phyloP scores from a whole-genome alignment of 129 eudicot species.

The Helichrysum umbraculigerum region DNA sequence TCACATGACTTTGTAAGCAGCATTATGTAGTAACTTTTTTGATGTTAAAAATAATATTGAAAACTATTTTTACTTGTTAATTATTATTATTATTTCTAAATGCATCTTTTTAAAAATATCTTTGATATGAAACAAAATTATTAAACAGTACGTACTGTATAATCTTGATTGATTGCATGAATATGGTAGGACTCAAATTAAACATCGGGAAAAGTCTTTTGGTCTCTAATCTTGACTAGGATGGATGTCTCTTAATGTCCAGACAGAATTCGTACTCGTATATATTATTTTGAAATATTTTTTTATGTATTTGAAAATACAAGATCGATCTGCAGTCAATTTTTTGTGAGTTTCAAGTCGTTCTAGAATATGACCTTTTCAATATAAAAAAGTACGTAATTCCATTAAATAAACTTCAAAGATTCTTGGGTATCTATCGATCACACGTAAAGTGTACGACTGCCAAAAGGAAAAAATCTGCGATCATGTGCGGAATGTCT shows the following conservation, averaged over 20 bases:
- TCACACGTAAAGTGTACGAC: not conserved
- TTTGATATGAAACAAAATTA: too few species aligned
- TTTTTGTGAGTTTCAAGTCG: conserved; percentile 32
- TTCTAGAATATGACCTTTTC: not conserved
- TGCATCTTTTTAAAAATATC: too few species aligned
- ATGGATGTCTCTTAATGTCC: conserved; percentile 35
- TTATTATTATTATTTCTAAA: not conserved
- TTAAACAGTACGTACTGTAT: not conserved
- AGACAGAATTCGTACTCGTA: conserved; percentile 29
- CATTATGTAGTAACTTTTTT: too few species aligned
- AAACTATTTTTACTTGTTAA: not conserved
- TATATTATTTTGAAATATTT: not conserved
- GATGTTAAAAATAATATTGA: not conserved
- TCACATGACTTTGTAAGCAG: not conserved
- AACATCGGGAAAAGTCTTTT: conserved; percentile 26
- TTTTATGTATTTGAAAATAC: conserved; percentile 6
- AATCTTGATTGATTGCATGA: conserved; percentile 18
- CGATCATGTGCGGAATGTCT: not conserved
- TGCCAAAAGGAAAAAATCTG: not conserved
- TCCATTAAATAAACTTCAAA: not conserved
- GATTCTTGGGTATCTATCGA: not conserved
- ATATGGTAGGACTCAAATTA: conserved; percentile 13
- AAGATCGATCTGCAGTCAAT: conserved; percentile 28
- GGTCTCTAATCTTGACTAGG: conserved; percentile 32
- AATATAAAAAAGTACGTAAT: not conserved